Evolutionary conservation across 1,284 basidiomycete species (phyloP), one percentile per base, ranked within the genome.

Genomic region (Sporisorium sorghi): DNA sequence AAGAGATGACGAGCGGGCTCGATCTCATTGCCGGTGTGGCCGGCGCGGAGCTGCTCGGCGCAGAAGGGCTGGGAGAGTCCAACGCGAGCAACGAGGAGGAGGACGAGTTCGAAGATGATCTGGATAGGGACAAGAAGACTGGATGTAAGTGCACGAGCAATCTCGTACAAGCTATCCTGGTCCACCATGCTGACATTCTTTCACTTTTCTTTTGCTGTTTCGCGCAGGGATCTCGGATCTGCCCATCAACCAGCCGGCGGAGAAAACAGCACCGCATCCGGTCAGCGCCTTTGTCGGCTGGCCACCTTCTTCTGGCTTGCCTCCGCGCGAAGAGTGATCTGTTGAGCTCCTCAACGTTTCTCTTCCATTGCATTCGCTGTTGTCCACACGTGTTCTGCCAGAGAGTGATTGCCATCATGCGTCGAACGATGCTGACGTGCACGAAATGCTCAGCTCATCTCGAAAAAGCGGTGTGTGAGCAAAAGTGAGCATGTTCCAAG

Each of bases 11-110:
- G 5, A 70, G 66, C 40, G 72, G 72, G 7, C 53, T 74, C 7
- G 72, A 74, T 43, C 57, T 74, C 15, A 74, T 70, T 15, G 72
- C 72, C 17, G 72, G 72, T 19, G 72, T 74, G 5, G 72, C 72
- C 2, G 66, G 72, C 17, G 66, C 72, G 5, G 72, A 74, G 33
- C 14, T 63, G 51, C 54, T 73, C 14, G 65, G 65, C n/a, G 42
- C 61, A 17, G 66, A 58, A 37, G 62, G 54, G 5, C 55, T 63
- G 2, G 71, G 59, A 37, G 71, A 60, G 21, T 69, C 65, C 2
- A 56, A 42, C 3, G 57, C 58, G 7, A 69, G 72, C 40, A 71
- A 64, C 23, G 68, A 67, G 44, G 71, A 73, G 35, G 64, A 59
- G 32, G 68, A 65, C 21, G 73, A 71, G 8, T 58, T 57, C 42